Evolutionary conservation across 2,329 filamentous ascomycete species (phyloP).

Genomic region (Phaeosphaeria sp.): DNA sequence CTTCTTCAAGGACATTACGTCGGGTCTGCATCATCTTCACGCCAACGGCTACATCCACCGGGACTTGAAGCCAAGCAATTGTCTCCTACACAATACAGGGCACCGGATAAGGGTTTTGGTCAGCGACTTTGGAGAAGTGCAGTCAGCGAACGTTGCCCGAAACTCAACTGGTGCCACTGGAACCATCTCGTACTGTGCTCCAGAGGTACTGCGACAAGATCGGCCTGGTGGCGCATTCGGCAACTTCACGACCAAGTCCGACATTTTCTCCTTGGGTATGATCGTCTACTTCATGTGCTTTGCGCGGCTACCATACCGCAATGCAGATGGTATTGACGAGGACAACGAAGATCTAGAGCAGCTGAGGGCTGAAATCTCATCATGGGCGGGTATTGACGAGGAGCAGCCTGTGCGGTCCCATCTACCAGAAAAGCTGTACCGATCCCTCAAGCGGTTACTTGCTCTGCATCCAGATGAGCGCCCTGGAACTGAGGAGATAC

Average conservation of each 20-base stretch:
- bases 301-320: slow-evolving; percentile 81
- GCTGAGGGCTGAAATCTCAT: slow-evolving; percentile 82
- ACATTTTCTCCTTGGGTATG: slow-evolving; percentile 98
- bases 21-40: slow-evolving; percentile 88
- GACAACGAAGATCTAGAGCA: slow-evolving; percentile 90
- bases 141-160: slow-evolving; percentile 79
- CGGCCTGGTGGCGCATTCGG: slow-evolving; percentile 72
- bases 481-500: slow-evolving; percentile 84
- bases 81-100: slow-evolving; percentile 80
- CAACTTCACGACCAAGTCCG: slow-evolving; percentile 96
- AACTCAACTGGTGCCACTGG: slow-evolving; percentile 92
- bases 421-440: slow-evolving; percentile 84
- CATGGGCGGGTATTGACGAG: slow-evolving; percentile 86
- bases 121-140: slow-evolving; percentile 97
- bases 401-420: slow-evolving; percentile 78
- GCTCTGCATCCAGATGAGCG: slow-evolving; percentile 77
- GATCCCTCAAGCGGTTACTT: slow-evolving; percentile 79
- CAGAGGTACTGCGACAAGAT: slow-evolving; percentile 80
- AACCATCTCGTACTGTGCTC: slow-evolving; percentile 96
- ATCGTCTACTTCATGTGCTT: slow-evolving; percentile 99
- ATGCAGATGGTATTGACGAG: slow-evolving; percentile 84
- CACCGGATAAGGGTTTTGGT: slow-evolving; percentile 80
- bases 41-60: slow-evolving; percentile 92
- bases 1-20: slow-evolving; percentile 94
- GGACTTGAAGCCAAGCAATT: slow-evolving; percentile 96